Conservation (phyloP, 148 eudicot genomes). For the Rhododendron griersonianum region DNA sequence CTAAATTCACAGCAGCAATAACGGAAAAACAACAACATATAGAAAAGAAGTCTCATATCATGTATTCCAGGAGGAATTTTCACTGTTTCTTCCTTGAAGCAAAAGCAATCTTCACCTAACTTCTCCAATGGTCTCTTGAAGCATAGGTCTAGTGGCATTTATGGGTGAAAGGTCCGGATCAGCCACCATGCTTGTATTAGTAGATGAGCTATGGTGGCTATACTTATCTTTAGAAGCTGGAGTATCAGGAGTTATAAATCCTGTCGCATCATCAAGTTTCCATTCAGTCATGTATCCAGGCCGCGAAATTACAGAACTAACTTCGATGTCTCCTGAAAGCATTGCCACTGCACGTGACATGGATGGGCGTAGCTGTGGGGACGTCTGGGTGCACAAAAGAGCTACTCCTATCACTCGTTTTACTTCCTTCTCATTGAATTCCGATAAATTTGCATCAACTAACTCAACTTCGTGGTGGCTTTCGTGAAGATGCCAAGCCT, state of each 20-base stretch:
- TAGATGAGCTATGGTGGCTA: slow-evolving; percentile 19
- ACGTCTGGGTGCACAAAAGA: slow-evolving; percentile 82
- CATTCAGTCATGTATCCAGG: slow-evolving; percentile 80
- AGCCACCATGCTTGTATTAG: slow-evolving; percentile 20
- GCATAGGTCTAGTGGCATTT: slow-evolving; percentile 17
- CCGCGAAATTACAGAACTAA: slow-evolving; percentile 42
- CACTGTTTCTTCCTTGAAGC: not conserved
- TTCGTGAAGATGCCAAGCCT: slow-evolving; percentile 88
- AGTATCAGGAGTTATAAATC: slow-evolving; percentile 27
- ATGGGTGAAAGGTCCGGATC: slow-evolving; percentile 19
- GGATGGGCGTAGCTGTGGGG: slow-evolving; percentile 72
- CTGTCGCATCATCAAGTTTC: slow-evolving; percentile 44
- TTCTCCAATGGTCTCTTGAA: slow-evolving; percentile 22
- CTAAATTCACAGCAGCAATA: not conserved
- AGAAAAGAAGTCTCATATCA: not conserved
- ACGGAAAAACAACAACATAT: not conserved
- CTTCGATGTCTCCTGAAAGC: slow-evolving; percentile 71
- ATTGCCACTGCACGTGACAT: slow-evolving; percentile 86
- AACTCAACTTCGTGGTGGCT: slow-evolving; percentile 49
- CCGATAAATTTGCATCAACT: slow-evolving; percentile 45
- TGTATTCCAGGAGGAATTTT: not conserved
- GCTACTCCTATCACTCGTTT: slow-evolving; percentile 54
- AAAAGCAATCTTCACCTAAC: slow-evolving; percentile 20
- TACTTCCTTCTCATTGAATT: slow-evolving; percentile 54
- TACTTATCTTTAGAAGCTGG: slow-evolving; percentile 16